Conservation (phyloP, 305 asterid species). For the Solanum aculeatissimum region DNA sequence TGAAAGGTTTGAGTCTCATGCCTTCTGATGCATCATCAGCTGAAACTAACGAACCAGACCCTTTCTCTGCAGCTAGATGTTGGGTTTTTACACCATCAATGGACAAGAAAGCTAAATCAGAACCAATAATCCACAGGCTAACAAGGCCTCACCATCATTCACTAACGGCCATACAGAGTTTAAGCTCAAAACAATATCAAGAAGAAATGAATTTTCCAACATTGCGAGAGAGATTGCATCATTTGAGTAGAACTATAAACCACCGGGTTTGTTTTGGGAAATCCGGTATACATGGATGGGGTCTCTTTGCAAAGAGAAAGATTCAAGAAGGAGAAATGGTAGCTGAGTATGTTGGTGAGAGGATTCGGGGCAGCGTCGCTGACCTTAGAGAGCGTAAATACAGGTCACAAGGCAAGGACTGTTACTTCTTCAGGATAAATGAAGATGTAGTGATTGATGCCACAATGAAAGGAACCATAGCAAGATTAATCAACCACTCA, state of each 20-base stretch:
- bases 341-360: constrained; percentile 2
- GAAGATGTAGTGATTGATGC: constrained; percentile 1
- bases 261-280: not conserved
- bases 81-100: not conserved
- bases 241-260: not conserved
- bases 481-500: constrained; percentile 1
- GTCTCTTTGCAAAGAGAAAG: not conserved
- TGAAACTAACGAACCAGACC: not conserved
- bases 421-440: not conserved
- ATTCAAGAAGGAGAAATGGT: constrained; percentile 1
- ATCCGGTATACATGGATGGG: constrained; percentile 3
- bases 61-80: not conserved
- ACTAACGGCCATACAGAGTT: not conserved
- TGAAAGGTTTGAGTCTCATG: not conserved
- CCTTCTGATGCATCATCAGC: not conserved
- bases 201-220: not conserved
- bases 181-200: not conserved
- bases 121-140: not conserved
- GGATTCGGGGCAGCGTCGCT: not conserved
- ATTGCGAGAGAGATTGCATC: not conserved
- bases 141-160: not conserved
- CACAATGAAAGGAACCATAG: not conserved
- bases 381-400: not conserved
- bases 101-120: not conserved
- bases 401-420: not conserved